Base-by-base conservation (phyloP, 352 stramenopile genomes). In the Plasmopara viticola region DNA sequence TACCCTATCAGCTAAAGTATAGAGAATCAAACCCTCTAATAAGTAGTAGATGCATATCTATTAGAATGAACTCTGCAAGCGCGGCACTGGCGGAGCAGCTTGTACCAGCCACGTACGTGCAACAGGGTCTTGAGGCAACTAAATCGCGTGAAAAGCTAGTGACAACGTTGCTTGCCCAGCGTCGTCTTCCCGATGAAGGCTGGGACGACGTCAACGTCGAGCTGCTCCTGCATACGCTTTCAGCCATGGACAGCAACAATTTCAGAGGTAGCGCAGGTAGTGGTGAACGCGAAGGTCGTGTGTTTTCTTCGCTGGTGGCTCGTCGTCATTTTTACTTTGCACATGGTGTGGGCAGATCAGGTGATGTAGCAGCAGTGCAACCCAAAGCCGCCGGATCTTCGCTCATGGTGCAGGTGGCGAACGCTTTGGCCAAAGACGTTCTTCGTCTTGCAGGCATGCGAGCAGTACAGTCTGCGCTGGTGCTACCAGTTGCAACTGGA, bases 381-480 rank as follows among this genome's bases (percentile, higher is more conserved):
- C 97, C 97, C 34, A 99, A 99, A 64, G 97, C 97, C 2, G 96
- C 97, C 2, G 97, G 97, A 5, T 98, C 90, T 12, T 98, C 88
- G 33, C 81, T 98, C 28, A 66, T 99, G 34, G 88, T 97, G 37
- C 92, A 98, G 68, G 64, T 99, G 41, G 87, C 87, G 25, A 95
- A 97, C 37, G 64, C 74, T 15, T 66, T 99, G 46, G 87, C 83
- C 3, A 75, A 86, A 31, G 90, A 99, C 77, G 86, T 94, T 10
- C 58, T 98, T 28, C 68, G 74, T 20, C 70, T 96, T n/a, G 84
- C 89, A 5, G 92, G 91, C 0, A 57, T 88, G 62, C 65, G 72
- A 2, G 69, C 73, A 10, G 75, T 82, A 13, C 53, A 59, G 9
- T 62, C 85, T 25, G 94, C 84, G 18, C 79, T 98, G 25, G 77